Evolutionary conservation across 495 filamentous ascomycete genomes (phyloP).

Genomic region (Aspergillus leporis): DNA sequence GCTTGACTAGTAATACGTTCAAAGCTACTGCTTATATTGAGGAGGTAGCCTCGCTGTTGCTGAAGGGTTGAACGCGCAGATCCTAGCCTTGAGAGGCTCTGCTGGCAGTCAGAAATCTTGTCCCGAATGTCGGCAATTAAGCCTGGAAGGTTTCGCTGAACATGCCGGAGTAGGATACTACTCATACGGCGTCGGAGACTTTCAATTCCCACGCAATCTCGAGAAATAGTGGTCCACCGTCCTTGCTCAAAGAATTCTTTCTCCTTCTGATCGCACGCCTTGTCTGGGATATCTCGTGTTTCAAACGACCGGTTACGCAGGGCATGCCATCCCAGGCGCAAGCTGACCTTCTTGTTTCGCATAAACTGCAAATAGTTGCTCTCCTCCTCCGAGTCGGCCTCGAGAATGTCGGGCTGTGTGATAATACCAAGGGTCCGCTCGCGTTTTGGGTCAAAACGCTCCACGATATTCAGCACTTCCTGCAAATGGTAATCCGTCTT

Average conservation of each 20-base stretch:
- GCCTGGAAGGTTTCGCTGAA: conserved; percentile 38
- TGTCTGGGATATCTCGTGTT: conserved; percentile 27
- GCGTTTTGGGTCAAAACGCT: conserved; percentile 40
- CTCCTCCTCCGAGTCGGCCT: conserved; percentile 42
- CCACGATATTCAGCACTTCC: conserved; percentile 42
- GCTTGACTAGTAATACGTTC: conserved; percentile 49
- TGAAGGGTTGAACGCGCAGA: conserved; percentile 40
- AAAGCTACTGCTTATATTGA: conserved; percentile 54
- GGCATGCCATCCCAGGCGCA: conserved; percentile 71
- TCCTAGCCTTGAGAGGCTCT: conserved; percentile 49
- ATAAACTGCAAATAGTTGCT: conserved; percentile 53
- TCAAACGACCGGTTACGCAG: conserved; percentile 59
- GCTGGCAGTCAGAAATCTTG: conserved; percentile 20
- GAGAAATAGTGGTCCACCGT: conserved; percentile 33
- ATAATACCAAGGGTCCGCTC: conserved; percentile 55
- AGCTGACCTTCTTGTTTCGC: conserved; percentile 58
- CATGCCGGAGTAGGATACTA: conserved; percentile 40
- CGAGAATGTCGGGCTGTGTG: conserved; percentile 47
- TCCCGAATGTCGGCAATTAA: conserved; percentile 32
- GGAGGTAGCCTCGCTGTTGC: conserved; percentile 56
- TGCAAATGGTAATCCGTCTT: conserved; percentile 53
- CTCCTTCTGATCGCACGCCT: conserved; percentile 31
- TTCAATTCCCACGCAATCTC: conserved; percentile 36
- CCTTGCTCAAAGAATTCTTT: conserved; percentile 34
- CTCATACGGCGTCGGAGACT: conserved; percentile 42